Conservation (phyloP, 208 protist species). For the Borovskyia barvae region DNA sequence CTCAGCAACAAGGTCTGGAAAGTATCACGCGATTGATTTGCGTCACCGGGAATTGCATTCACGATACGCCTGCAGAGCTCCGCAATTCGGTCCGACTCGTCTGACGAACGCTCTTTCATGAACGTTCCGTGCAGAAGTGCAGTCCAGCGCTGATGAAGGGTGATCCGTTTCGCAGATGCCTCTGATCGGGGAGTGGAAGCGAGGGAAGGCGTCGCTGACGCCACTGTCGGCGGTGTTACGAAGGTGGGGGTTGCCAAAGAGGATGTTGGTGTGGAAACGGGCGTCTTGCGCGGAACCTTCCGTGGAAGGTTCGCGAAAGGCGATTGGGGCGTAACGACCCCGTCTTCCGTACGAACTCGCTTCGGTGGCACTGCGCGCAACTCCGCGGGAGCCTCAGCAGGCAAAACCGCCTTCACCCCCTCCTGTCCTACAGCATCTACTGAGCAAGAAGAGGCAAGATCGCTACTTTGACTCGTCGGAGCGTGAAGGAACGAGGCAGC, state of each 20-base stretch:
- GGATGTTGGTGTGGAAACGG: constrained; percentile 24
- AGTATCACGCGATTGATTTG: constrained; percentile 45
- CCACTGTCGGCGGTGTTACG: constrained; percentile 3
- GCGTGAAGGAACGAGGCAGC: neutral
- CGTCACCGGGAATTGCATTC: constrained; percentile 48
- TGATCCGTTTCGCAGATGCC: constrained; percentile 6
- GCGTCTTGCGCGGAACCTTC: constrained; percentile 36
- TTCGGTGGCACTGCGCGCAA: constrained; percentile 13
- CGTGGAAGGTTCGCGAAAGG: constrained; percentile 19
- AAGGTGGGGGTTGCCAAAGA: constrained; percentile 11
- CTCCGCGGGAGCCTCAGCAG: too few relatives aligned
- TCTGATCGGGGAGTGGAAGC: neutral
- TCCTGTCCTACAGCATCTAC: too few relatives aligned
- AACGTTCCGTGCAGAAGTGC: constrained; percentile 34
- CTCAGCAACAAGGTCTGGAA: constrained; percentile 68
- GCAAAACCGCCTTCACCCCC: too few relatives aligned
- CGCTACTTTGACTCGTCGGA: too few relatives aligned
- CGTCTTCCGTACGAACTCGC: constrained; percentile 8
- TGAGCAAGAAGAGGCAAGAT: too few relatives aligned
- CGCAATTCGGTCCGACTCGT: constrained; percentile 35
- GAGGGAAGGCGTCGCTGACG: neutral
- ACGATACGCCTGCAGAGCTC: constrained; percentile 49
- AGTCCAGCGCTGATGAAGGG: constrained; percentile 40
- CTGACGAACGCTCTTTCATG: constrained; percentile 31
- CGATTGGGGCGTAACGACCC: constrained; percentile 14